Conservation (phyloP, 2,329 filamentous ascomycete species). For the Aspergillus amoenus region DNA sequence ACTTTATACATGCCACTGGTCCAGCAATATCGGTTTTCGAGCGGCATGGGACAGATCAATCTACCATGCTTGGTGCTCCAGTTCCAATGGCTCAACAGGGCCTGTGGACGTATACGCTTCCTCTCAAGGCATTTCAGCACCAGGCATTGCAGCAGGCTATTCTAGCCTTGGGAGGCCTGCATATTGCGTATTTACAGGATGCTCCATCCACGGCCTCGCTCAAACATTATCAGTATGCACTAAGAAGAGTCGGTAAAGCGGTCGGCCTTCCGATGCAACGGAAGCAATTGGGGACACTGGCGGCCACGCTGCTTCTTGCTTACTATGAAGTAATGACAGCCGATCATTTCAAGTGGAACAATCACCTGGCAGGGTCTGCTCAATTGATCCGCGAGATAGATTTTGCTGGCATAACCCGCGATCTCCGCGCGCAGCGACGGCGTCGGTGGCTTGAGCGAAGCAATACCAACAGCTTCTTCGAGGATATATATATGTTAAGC, state of each 20-base stretch:
- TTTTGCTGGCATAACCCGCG: constrained; percentile 68
- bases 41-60: constrained; percentile 72
- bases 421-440: constrained; percentile 66
- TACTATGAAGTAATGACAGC: constrained; percentile 95
- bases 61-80: constrained; percentile 62
- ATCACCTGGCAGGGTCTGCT: constrained; percentile 80
- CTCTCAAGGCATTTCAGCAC: constrained; percentile 77
- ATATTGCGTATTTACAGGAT: constrained; percentile 79
- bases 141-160: constrained; percentile 90
- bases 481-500: constrained; percentile 27
- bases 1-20: constrained; percentile 87
- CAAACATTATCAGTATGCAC: constrained; percentile 86
- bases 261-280: constrained; percentile 69
- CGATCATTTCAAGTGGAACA: constrained; percentile 94
- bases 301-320: constrained; percentile 78
- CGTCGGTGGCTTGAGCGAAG: constrained; percentile 36
- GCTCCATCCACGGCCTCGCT: constrained; percentile 75
- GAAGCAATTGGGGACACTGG: constrained; percentile 77
- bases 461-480: constrained; percentile 20
- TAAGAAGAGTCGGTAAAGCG: constrained; percentile 74
- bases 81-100: constrained; percentile 61
- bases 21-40: constrained; percentile 86
- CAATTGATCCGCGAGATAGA: constrained; percentile 82
- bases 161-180: constrained; percentile 79
- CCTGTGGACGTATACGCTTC: constrained; percentile 73